These are phyloP conservation scores for Fusarium sp. DNA, from an alignment of 2,329 filamentous ascomycete species.

Conservation along the genomic window DNA sequence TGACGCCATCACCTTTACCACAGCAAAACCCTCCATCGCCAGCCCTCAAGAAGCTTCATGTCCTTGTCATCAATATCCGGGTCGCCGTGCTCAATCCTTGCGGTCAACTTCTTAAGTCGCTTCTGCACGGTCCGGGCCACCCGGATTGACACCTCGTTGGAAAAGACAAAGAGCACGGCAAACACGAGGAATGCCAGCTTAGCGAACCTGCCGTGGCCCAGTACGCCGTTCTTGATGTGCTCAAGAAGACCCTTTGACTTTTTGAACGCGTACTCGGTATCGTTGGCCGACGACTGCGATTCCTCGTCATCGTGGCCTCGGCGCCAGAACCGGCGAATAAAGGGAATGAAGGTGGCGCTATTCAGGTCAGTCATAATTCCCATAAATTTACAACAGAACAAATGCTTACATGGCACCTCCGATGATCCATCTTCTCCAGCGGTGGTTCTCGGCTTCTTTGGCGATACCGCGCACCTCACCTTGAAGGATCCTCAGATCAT, in stretches of 20 bases:
- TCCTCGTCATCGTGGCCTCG: conserved; percentile 59
- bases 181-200: conserved; percentile 69
- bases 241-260: conserved; percentile 65
- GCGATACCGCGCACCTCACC: conserved; percentile 61
- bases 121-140: conserved; percentile 68
- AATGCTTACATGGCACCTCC: conserved; percentile 65
- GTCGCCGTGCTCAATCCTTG: conserved; percentile 65
- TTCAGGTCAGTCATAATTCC: conserved; percentile 14
- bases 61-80: conserved; percentile 64
- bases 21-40: conserved; percentile 70
- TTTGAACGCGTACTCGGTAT: conserved; percentile 71
- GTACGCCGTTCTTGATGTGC: conserved; percentile 64
- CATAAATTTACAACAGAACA: conserved; percentile 8
- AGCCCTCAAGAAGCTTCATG: conserved; percentile 65
- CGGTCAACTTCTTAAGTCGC: conserved; percentile 64
- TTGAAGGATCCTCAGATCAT: conserved; percentile 62
- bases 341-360: conserved; percentile 67
- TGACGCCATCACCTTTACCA: conserved; percentile 54
- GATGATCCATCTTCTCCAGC: conserved; percentile 68
- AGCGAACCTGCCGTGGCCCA: conserved; percentile 63
- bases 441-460: conserved; percentile 62
- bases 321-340: conserved; percentile 67
- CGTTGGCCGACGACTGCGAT: conserved; percentile 59
- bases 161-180: conserved; percentile 71
- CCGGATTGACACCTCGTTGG: conserved; percentile 70